Base-by-base conservation (phyloP, 2,329 filamentous ascomycete species). In the Mycosphaerella arachidis region DNA sequence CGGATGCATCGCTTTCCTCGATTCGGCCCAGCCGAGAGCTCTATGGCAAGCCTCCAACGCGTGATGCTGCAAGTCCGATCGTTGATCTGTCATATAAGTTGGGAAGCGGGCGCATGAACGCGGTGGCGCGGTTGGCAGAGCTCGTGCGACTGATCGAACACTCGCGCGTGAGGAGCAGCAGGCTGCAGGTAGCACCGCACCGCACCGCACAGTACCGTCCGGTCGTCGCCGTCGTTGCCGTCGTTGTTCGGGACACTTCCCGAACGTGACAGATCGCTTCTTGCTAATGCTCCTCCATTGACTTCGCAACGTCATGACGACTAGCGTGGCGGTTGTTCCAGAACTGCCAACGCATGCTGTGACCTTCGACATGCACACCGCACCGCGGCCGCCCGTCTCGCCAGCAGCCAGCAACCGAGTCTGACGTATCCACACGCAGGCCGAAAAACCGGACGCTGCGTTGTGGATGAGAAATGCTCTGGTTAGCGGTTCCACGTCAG, bases 401-500 rank as follows among this genome's bases (percentile, higher is more conserved):
- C 29, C 48, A 31, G 48, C 48, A 29, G 48, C 24, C 16, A 27
- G 52, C 52, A 37, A 10, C 53, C 18, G 33, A 43, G 53, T 56
- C 53, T 48, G 43, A 48, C 24, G 24, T 30, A 18, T 20, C 35
- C 45, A 12, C 13, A n/a, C 31, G 40, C 43, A 27, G n/a, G 53
- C 37, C 8, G 33, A n/a, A 27, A 35, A 13, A 6, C 33, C 33
- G 6, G 54, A 24, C n/a, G 55, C 16, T 51, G 46, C 37, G 48
- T 53, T 30, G 56, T 46, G 48, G 27, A 31, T 53, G 27, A 33
- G 51, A 31, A 24, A 13, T 46, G 40, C 48, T 40, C 6, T 46
- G 40, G 31, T 50, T 30, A 30, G 35, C 48, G 55, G 48, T 57
- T 48, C 55, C 55, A 57, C 55, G 55, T 57, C 55, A 43, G 46